Evolutionary conservation across 352 stramenopile species (phyloP), one percentile per base, ranked within the genome.

Genomic region (Pythium aphanidermatum): DNA sequence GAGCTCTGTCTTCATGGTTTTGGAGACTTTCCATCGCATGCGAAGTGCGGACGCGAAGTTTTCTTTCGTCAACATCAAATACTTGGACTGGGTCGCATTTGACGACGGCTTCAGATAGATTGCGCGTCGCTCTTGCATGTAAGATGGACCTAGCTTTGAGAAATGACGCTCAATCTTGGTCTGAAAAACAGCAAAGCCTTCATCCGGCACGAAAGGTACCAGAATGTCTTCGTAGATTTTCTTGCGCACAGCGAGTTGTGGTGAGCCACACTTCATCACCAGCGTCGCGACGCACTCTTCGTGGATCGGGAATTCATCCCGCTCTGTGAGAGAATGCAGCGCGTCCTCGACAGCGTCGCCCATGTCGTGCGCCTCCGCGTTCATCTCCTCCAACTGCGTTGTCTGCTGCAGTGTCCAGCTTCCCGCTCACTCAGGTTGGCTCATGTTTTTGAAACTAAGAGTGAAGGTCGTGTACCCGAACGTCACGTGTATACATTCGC

Each of bases 1-100:
- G 40, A 87, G 71, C 36, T 88, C 75, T 21, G 76, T 70, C 52
- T 87, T 87, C 71, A 84, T 87, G 27, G 69, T 83, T 25, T 74
- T 71, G 28, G 73, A 67, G n/a, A 88, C 70, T 66, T 85, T 85
- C 75, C 75, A 88, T 36, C 75, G 75, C 60, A 78, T 68, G 25
- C 73, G 68, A 51, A 88, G 54, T 40, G 80, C 54, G 16, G 70
- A 60, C 36, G 83, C 73, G 41, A 88, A 88, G 54, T 88, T 88
- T 26, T 85, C 73, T 26, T 79, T 73, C 12, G 70, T 84, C 20
- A 88, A 63, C 40, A 72, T 62, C 46, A 88, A 53, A 46, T 88
- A 88, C 60, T 88, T 88, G 58, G 70, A 83, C 59, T 88, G 75
- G 24, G 75, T 88, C 29, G 75, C 75, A 30, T 88, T 88, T 40